Evolutionary conservation across 768 basidiomycete genomes (phyloP), one percentile per base, ranked within the genome.

Genomic region (Daedaleopsis nitida): DNA sequence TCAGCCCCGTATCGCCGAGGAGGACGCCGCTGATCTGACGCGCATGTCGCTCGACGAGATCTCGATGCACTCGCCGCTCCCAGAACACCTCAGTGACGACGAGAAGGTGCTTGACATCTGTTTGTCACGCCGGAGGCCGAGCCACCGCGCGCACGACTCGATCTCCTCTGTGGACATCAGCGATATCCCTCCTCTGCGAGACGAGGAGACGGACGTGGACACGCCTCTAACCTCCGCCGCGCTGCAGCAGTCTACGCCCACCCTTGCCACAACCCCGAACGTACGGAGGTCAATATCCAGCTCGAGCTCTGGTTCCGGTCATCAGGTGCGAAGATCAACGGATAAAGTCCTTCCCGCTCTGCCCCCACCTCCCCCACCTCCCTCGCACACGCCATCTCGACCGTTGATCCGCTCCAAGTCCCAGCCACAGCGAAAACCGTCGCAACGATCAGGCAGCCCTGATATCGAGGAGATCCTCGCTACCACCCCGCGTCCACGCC

Each of bases 401-500:
- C 39, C 14, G 24, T 4, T 42, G 11, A 35, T 24, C 6, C n/a
- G 43, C 13, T 50, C 52, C 16, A 53, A 39, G 52, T 53, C 52
- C 17, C 52, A 39, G 38, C 19, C 37, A 2, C 52, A 53, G 19
- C 3, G 27, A 32, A 37, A 58, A 17, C 24, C 53, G 50, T 52
- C 59, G 34, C 55, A 43, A 43, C 52, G 52, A 19, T 9, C 66
- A 64, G 39, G 65, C 71, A 74, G 74, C 52, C 75, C 75, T 0
- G 75, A 76, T 57, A 73, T 76, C 32, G 51, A 59, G 9, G 60
- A 63, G 2, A 71, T 73, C 53, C 66, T 76, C 19, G 71, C 75
- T 6, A 50, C 63, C 6, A 76, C 75, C 8, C 75, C 75, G 6
- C 68, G 72, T 12, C 69, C 74, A 12, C 67, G 70, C 10, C 70